Evolutionary conservation across 2,329 filamentous ascomycete genomes (phyloP).

Genomic region (Talaromyces piceae): DNA sequence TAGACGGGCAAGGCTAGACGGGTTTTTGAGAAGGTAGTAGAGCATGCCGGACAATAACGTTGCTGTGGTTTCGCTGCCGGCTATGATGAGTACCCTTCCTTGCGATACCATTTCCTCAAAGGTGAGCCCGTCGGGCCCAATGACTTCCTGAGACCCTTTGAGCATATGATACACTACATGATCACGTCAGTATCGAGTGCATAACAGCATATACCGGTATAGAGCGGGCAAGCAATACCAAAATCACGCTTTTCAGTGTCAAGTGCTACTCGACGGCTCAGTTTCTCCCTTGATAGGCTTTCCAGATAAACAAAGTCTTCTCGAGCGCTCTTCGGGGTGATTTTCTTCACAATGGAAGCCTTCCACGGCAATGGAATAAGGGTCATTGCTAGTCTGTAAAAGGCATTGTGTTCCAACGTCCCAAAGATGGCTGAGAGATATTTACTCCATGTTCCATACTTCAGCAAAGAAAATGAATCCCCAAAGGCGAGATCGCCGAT

Average conservation of each 20-base stretch:
- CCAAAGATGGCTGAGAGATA: conserved; percentile 1
- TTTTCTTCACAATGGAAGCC: not conserved
- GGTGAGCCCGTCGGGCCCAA: not conserved
- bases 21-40: conserved; percentile 34
- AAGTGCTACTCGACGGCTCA: conserved; percentile 4
- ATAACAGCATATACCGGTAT: not conserved
- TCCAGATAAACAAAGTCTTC: conserved; percentile 12
- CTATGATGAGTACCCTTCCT: not conserved
- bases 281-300: conserved; percentile 14
- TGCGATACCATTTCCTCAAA: conserved; percentile 5
- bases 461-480: conserved; percentile 25
- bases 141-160: conserved; percentile 20
- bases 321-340: conserved; percentile 10
- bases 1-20: conserved; percentile 23
- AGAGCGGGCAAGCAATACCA: conserved; percentile 7
- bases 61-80: conserved; percentile 37
- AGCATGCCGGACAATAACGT: conserved; percentile 37
- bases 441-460: conserved; percentile 2
- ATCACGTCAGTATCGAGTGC: conserved; percentile 1
- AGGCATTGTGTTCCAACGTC: conserved; percentile 11
- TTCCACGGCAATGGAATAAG: not conserved
- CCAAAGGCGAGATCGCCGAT: conserved; percentile 37
- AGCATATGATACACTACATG: conserved; percentile 5
- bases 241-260: conserved; percentile 14
- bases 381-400: not conserved